These are phyloP conservation scores for Eimeria acervulina DNA, from an alignment of 169 alveolate species.

Conservation along the genomic window DNA sequence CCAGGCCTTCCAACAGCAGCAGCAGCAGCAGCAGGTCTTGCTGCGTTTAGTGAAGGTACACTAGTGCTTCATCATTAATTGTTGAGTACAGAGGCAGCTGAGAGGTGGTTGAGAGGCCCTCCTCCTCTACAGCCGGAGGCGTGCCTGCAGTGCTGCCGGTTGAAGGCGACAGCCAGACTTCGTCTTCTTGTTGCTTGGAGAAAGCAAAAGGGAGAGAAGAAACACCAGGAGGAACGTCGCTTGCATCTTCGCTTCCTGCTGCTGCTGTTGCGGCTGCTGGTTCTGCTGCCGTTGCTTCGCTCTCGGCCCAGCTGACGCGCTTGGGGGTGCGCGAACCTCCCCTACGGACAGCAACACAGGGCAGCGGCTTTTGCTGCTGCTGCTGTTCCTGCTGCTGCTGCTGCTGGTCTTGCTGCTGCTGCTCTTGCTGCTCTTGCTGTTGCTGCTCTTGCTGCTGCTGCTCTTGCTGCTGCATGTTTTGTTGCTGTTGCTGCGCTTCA, in stretches of 20 bases:
- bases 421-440: neutral
- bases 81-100: too few relatives aligned
- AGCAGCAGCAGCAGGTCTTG: too few relatives aligned
- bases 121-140: neutral
- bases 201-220: neutral
- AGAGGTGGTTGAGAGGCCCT: too few relatives aligned
- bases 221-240: neutral
- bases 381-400: conserved; percentile 24
- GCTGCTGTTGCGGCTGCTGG: neutral
- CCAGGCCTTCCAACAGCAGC: too few relatives aligned
- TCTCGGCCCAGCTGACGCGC: conserved; percentile 65
- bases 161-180: conserved; percentile 22
- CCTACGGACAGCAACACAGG: conserved; percentile 28
- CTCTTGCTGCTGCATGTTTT: too few relatives aligned
- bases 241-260: neutral
- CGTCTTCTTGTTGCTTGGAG: neutral
- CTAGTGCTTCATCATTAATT: too few relatives aligned
- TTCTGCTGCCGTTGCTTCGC: neutral
- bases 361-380: conserved; percentile 4
- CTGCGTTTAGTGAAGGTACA: too few relatives aligned
- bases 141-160: conserved; percentile 49
- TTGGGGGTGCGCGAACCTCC: conserved; percentile 37
- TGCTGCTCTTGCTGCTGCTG: too few relatives aligned
- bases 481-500: conserved; percentile 3
- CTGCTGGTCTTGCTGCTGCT: neutral